phyloP scores from a whole-genome alignment of 225 moss, liverwort and hornwort species.

The Thuidium tamariscinum region DNA sequence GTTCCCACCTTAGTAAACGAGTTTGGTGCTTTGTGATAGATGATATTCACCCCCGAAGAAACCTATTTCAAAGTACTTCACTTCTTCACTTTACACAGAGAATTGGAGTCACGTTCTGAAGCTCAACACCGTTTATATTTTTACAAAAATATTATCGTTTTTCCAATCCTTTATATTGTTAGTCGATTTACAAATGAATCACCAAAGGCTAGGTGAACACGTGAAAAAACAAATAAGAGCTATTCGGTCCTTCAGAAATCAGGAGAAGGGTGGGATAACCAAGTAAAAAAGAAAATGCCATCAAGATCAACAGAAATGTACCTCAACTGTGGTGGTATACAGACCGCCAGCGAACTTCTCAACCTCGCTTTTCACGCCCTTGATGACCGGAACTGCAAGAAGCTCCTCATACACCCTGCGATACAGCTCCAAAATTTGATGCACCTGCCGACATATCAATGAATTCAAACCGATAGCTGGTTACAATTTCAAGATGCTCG shows the following conservation, averaged over 20 bases:
- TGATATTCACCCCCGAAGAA: background rate
- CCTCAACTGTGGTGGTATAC: slow-evolving; percentile 93
- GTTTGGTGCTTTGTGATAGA: background rate
- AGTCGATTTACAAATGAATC: background rate
- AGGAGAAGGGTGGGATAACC: background rate
- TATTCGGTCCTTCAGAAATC: too few species aligned
- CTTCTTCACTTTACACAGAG: background rate
- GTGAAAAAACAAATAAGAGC: background rate
- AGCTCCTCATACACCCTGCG: slow-evolving; percentile 89
- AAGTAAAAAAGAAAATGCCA: background rate
- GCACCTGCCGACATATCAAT: slow-evolving; percentile 48
- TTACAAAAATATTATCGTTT: background rate
- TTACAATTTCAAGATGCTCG: background rate
- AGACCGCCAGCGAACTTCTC: slow-evolving; percentile 97
- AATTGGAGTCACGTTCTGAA: background rate
- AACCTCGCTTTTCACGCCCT: slow-evolving; percentile 81
- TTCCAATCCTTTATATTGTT: background rate
- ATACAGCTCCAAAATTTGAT: slow-evolving; percentile 82
- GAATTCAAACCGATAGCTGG: background rate
- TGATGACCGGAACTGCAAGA: slow-evolving; percentile 82
- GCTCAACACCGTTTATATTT: background rate
- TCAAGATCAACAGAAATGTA: background rate
- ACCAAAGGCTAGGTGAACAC: background rate
- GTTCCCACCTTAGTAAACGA: background rate
- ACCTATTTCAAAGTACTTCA: background rate